Conservation (phyloP, 768 basidiomycete species). For the Termitomyces sp. region DNA sequence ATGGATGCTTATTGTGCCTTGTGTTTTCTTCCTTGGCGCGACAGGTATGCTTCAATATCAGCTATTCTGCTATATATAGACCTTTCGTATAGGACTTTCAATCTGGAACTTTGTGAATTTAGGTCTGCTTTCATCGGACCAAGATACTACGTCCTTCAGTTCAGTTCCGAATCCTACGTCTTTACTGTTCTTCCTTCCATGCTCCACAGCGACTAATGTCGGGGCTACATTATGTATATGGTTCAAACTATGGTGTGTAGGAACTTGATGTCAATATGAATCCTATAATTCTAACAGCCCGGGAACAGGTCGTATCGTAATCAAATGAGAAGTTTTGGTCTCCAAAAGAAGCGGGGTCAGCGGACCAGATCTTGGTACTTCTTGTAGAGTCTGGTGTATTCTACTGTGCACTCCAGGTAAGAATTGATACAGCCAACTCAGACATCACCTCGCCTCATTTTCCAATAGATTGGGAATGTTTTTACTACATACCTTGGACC, state of each 20-base stretch:
- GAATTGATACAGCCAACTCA: neutral
- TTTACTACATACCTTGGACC: neutral
- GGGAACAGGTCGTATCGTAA: neutral
- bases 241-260: neutral
- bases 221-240: neutral
- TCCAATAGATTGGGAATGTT: neutral
- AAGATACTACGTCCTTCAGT: no score
- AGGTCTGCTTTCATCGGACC: neutral
- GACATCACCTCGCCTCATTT: neutral
- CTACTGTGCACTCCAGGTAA: neutral
- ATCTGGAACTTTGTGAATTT: neutral
- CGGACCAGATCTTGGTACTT: neutral
- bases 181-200: neutral
- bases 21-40: neutral
- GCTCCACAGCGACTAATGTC: neutral
- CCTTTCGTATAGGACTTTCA: neutral
- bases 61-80: neutral
- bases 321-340: neutral
- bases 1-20: neutral
- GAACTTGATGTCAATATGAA: neutral
- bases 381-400: constrained; percentile 2
- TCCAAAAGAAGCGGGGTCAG: neutral
- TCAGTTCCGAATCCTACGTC: neutral
- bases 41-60: neutral
- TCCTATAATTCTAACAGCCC: neutral